These are phyloP conservation scores for Escallonia rubra DNA, from an alignment of 129 eudicot species.

Conservation along the genomic window DNA sequence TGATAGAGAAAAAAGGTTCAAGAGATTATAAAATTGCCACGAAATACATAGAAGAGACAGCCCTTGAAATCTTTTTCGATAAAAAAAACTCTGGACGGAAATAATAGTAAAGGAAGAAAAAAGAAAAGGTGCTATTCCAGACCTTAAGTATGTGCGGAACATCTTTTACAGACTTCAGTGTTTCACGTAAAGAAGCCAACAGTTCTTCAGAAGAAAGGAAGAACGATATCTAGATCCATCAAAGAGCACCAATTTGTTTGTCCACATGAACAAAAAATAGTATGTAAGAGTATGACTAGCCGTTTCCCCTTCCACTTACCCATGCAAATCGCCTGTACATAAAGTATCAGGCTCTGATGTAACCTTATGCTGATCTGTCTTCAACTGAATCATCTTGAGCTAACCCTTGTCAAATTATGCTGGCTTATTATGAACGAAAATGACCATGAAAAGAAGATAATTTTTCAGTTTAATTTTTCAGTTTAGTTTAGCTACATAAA, in stretches of 20 bases:
- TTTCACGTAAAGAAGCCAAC: constrained; percentile 70
- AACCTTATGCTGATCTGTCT: neutral
- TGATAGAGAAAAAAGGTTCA: neutral
- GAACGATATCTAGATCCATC: constrained; percentile 62
- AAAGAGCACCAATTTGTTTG: constrained; percentile 20
- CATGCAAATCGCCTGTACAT: neutral
- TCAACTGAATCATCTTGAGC: constrained; percentile 1
- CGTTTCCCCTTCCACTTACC: neutral
- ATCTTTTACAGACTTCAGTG: constrained; percentile 88
- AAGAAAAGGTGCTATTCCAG: constrained; percentile 12
- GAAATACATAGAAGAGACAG: neutral
- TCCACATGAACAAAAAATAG: neutral
- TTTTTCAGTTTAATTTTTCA: too few relatives aligned
- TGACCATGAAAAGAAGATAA: too few relatives aligned
- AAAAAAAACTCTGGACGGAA: constrained; percentile 3
- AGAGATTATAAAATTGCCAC: too few relatives aligned
- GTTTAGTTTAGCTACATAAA: neutral
- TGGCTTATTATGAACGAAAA: neutral
- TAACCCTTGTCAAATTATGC: neutral
- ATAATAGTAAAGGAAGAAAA: constrained; percentile 4
- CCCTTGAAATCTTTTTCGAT: constrained; percentile 1
- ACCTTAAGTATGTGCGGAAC: constrained; percentile 90
- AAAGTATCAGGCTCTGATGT: neutral
- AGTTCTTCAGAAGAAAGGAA: constrained; percentile 75
- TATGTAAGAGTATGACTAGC: neutral